Evolutionary conservation across 495 filamentous ascomycete species (phyloP).

Genomic region (Trichoderma parareesei): DNA sequence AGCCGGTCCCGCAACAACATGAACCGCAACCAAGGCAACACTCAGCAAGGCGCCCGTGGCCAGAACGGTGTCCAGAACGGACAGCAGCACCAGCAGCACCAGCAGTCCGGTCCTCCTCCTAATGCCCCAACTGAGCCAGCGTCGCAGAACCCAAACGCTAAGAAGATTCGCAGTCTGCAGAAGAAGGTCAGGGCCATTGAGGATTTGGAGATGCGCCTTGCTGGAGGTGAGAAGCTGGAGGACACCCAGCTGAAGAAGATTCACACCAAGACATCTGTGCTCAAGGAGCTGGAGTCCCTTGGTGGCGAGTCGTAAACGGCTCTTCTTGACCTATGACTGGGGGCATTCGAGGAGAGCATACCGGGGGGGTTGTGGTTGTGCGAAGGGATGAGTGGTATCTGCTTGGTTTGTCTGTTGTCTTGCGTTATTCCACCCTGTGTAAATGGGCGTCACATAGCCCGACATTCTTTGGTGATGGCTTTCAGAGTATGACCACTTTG

Average conservation of each 20-base stretch:
- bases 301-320: conserved; percentile 25
- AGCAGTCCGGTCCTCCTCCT: conserved; percentile 11
- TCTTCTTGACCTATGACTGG: neutral
- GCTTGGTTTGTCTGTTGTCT: neutral
- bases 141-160: conserved; percentile 50
- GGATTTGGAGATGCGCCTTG: conserved; percentile 91
- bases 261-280: conserved; percentile 70
- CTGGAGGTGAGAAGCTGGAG: conserved; percentile 90
- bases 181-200: conserved; percentile 98
- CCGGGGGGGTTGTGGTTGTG: neutral
- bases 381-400: neutral
- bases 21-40: conserved; percentile 20
- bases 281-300: conserved; percentile 62
- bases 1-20: conserved; percentile 37
- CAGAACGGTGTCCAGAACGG: conserved; percentile 14
- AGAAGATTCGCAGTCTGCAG: conserved; percentile 82
- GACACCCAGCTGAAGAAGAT: conserved; percentile 99
- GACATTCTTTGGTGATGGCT: neutral
- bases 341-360: neutral
- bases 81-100: conserved; percentile 19
- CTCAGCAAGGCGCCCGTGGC: conserved; percentile 24
- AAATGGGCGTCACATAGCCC: neutral
- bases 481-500: neutral
- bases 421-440: neutral
- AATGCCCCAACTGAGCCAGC: conserved; percentile 21